phyloP scores from a whole-genome alignment of 2,329 filamentous ascomycete genomes.

The Cladophialophora carrionii region DNA sequence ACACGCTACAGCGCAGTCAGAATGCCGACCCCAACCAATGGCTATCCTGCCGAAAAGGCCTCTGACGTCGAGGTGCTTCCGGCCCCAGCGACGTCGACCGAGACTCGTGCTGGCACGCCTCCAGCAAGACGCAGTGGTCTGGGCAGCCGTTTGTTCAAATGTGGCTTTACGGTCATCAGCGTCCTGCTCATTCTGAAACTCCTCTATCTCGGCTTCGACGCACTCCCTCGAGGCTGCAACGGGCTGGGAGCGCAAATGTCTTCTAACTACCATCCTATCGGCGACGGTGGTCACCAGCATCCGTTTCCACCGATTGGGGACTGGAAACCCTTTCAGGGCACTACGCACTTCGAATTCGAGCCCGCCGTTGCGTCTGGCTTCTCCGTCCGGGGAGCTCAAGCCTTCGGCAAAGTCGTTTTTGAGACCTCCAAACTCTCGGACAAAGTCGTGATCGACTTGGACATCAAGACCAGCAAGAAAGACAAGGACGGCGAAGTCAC shows the following conservation, averaged over 20 bases:
- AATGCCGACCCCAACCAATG: constrained; percentile 16
- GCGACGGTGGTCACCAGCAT: constrained; percentile 80
- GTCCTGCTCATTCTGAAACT: constrained; percentile 15
- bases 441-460: constrained; percentile 30
- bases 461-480: constrained; percentile 31
- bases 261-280: not conserved
- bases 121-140: constrained; percentile 6
- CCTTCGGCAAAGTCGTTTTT: constrained; percentile 32
- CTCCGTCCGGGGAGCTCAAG: constrained; percentile 19
- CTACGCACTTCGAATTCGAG: constrained; percentile 32
- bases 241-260: constrained; percentile 13
- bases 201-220: constrained; percentile 3
- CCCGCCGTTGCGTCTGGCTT: constrained; percentile 24
- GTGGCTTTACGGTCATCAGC: constrained; percentile 17
- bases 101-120: not conserved
- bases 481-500: constrained; percentile 25
- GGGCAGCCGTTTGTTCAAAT: constrained; percentile 9
- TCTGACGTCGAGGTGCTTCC: constrained; percentile 19
- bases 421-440: constrained; percentile 30
- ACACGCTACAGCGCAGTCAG: not conserved
- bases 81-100: constrained; percentile 13
- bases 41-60: constrained; percentile 13
- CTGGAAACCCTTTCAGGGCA: constrained; percentile 29
- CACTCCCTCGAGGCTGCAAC: constrained; percentile 18
- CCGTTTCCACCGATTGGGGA: constrained; percentile 61